phyloP scores from a whole-genome alignment of 2,329 filamentous ascomycete genomes.

The Delphinella strobiligena region DNA sequence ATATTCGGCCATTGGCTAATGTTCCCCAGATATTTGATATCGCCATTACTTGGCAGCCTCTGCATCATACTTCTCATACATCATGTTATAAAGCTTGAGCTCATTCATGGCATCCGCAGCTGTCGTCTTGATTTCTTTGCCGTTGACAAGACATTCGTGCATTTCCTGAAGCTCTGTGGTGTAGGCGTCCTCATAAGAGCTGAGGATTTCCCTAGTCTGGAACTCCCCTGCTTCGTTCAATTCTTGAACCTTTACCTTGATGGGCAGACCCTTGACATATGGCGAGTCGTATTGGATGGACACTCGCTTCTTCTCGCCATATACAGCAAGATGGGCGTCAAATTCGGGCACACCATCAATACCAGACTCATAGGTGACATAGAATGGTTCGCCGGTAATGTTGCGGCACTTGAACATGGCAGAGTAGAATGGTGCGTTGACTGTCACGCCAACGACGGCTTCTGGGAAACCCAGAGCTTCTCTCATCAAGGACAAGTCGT shows the following conservation, averaged over 20 bases:
- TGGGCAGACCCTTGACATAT: conserved; percentile 43
- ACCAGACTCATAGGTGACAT: conserved; percentile 46
- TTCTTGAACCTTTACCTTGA: conserved; percentile 37
- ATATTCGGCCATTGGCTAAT: no score
- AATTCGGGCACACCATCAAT: conserved; percentile 41
- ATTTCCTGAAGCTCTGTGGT: conserved; percentile 31
- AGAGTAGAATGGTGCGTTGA: conserved; percentile 29
- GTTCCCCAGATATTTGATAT: no score
- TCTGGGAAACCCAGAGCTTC: conserved; percentile 41
- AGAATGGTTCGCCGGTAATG: conserved; percentile 25
- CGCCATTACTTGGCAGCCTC: neutral
- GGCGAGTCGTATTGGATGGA: conserved; percentile 45
- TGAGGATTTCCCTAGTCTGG: conserved; percentile 21
- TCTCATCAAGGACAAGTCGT: conserved; percentile 44
- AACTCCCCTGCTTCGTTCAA: conserved; percentile 23
- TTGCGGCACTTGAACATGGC: conserved; percentile 34
- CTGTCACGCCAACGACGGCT: conserved; percentile 31
- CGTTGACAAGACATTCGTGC: conserved; percentile 25
- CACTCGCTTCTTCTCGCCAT: conserved; percentile 42
- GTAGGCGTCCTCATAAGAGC: conserved; percentile 37
- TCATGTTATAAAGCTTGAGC: conserved; percentile 22
- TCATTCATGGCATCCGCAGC: conserved; percentile 30
- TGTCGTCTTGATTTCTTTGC: conserved; percentile 29
- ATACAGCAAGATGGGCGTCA: conserved; percentile 42
- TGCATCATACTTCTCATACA: conserved; percentile 14